Evolutionary conservation across 2,329 filamentous ascomycete species (phyloP).

Genomic region (Emydomyces testavorans): DNA sequence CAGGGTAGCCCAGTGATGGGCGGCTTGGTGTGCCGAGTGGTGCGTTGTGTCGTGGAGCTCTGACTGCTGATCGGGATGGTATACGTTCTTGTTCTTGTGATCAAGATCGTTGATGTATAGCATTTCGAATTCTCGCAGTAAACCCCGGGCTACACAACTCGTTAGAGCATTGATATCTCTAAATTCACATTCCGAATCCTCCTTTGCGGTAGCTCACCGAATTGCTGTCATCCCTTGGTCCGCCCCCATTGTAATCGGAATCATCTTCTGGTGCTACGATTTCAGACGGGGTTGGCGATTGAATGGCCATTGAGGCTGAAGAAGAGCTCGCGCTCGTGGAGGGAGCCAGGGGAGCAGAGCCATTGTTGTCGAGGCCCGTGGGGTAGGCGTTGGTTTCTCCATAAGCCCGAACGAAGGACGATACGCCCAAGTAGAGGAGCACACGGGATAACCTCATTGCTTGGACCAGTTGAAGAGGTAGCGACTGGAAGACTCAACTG

Average conservation of each 20-base stretch:
- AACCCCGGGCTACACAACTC: neutral
- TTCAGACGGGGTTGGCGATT: neutral
- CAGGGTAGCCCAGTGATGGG: neutral
- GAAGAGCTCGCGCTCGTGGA: neutral
- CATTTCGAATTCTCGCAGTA: neutral
- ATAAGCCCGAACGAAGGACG: neutral
- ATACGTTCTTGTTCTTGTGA: too few relatives aligned
- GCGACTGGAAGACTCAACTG: neutral
- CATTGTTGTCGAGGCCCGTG: neutral
- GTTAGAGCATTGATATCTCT: neutral
- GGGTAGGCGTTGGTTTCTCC: neutral
- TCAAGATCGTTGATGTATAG: constrained; percentile 3
- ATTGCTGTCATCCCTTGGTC: neutral
- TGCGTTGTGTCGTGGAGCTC: too few relatives aligned
- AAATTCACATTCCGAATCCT: neutral
- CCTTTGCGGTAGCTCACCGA: neutral
- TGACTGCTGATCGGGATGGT: too few relatives aligned
- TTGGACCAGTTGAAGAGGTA: neutral
- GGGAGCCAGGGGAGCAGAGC: neutral
- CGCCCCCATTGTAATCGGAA: neutral
- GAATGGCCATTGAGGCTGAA: neutral
- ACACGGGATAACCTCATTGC: constrained; percentile 5
- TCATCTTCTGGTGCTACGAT: neutral
- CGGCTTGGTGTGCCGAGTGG: too few relatives aligned
- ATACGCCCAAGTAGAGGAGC: constrained; percentile 1